phyloP scores from a whole-genome alignment of 176 grass and related monocot species.

The Secale cereale region DNA sequence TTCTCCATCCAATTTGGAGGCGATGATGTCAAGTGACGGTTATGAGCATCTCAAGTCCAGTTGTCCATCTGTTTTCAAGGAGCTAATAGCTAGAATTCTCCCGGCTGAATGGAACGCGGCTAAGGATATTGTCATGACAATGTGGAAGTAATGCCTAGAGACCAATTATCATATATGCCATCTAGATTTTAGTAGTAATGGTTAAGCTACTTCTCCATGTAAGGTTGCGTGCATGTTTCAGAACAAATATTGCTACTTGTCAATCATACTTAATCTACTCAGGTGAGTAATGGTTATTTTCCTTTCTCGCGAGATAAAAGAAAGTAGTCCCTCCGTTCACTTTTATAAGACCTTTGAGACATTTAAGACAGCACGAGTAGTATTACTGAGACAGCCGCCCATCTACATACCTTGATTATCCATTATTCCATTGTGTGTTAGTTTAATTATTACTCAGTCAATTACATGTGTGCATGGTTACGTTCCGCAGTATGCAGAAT shows the following conservation, averaged over 20 bases:
- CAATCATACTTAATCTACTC: neutral
- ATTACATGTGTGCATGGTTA: neutral
- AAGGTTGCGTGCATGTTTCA: neutral
- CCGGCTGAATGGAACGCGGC: neutral
- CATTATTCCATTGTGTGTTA: neutral
- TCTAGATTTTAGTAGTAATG: neutral
- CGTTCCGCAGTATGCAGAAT: neutral
- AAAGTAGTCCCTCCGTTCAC: no score
- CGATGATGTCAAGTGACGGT: neutral
- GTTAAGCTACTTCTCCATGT: neutral
- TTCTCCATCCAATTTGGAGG: neutral
- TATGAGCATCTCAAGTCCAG: constrained; percentile 1
- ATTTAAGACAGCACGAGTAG: no score
- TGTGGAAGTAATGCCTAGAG: neutral
- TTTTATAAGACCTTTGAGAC: no score
- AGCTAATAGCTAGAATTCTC: neutral
- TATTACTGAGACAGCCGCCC: neutral
- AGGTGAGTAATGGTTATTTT: neutral
- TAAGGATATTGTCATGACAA: neutral
- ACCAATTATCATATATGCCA: neutral
- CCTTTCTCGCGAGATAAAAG: neutral
- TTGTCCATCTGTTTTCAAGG: neutral
- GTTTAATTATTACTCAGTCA: neutral
- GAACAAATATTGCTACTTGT: neutral
- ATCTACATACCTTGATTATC: neutral